Base-by-base conservation (phyloP, 2,329 filamentous ascomycete genomes). In the Botryotinia calthae region DNA sequence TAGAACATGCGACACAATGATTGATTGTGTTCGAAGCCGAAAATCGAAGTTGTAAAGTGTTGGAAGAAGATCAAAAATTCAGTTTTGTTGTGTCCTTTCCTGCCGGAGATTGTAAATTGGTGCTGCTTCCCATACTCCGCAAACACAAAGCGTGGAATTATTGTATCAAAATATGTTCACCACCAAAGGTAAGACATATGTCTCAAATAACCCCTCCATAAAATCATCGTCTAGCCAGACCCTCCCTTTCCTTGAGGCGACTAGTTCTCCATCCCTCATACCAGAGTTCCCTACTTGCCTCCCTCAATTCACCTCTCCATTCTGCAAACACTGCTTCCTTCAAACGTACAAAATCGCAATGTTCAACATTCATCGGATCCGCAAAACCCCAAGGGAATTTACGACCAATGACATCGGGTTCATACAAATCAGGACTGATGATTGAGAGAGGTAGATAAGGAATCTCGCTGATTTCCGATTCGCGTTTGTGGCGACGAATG, bases 341-440 rank as follows among this genome's bases (percentile, higher is more conserved):
- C 77, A 99, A 87, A 75, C 91, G 91, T 72, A 92, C 86, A 82
- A 98, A 99, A 83, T 99, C 96, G 83, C 96, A 99, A 84, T 99
- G 96, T 78, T 93, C 89, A 44, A 90, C 87, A 79, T 98, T 91
- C 84, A 96, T 95, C 0, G 96, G 96, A 80, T 98, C 94, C 7
- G 96, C 96, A 78, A 98, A 97, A 10, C 96, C 96, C 96, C 96
- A 99, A 0, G 96, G 93, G 81, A 98, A 99, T 76, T 91, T 91
- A 74, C 96, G 92, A 63, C 96, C 96, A 74, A 97, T 84, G 25
- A 93, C 86, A 46, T 87, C 88, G 14, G 91, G 91, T 79, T 97
- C 93, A 83, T 98, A 97, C 59, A 93, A 88, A 81, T 99, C 96
- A 0, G 96, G 96, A 75, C 94, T 97, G 81, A 99, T 92, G 81